Conservation (phyloP, 1,284 basidiomycete genomes). For the Taiwanofungus camphoratus region DNA sequence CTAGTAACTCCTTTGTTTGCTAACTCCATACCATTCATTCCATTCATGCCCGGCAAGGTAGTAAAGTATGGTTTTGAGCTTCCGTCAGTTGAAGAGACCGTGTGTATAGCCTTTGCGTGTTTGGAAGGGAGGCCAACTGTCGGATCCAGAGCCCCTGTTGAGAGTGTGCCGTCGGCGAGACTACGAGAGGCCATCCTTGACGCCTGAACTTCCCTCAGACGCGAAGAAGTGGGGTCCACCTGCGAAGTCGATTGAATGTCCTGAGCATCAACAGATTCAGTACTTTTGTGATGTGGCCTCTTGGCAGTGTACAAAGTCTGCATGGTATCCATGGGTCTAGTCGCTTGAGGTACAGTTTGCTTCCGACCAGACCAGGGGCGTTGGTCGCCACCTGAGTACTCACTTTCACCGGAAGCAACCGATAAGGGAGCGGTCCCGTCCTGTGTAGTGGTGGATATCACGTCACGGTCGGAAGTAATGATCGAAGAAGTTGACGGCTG, state of each 20-base stretch:
- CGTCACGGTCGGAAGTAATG: not conserved
- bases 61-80: not conserved
- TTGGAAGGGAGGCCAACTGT: constrained; percentile 14
- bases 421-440: not conserved
- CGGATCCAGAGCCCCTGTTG: constrained; percentile 5
- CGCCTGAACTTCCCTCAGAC: not conserved
- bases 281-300: too few relatives aligned
- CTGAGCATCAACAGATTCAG: too few relatives aligned
- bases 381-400: not conserved
- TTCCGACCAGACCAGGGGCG: too few relatives aligned
- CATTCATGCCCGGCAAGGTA: not conserved
- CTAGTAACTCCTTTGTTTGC: not conserved
- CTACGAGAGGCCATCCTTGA: not conserved
- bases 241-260: not conserved
- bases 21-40: constrained; percentile 9
- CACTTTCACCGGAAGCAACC: not conserved
- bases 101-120: constrained; percentile 5
- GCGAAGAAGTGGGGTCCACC: not conserved
- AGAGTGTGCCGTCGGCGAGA: not conserved
- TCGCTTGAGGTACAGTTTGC: not conserved
- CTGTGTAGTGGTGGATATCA: not conserved
- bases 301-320: not conserved
- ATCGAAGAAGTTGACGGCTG: not conserved
- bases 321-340: not conserved
- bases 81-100: not conserved